These are phyloP conservation scores for Stygiomarasmius scandens DNA, from an alignment of 1,284 basidiomycete species.

Conservation along the genomic window DNA sequence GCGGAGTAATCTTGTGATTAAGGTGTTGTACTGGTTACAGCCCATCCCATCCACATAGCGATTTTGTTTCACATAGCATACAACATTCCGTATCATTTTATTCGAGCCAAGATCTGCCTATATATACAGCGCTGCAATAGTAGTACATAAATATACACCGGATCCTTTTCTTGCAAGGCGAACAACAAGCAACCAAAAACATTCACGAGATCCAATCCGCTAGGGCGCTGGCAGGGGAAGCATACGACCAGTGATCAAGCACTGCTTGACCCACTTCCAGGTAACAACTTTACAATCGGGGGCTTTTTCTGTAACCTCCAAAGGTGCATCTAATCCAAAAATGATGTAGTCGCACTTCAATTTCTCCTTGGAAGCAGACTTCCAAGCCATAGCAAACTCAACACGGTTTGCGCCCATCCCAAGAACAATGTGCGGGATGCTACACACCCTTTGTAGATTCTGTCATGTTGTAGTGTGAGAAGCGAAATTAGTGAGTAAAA, in stretches of 20 bases:
- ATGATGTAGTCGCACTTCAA: slow-evolving; percentile 63
- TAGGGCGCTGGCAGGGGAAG: slow-evolving; percentile 28
- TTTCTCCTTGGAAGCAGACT: slow-evolving; percentile 28
- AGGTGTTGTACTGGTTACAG: no score
- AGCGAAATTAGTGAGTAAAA: not conserved
- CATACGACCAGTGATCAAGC: slow-evolving; percentile 63
- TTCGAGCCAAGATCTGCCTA: not conserved
- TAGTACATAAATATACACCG: not conserved
- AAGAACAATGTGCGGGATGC: slow-evolving; percentile 51
- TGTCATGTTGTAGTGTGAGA: not conserved
- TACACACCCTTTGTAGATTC: not conserved
- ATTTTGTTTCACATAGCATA: no score
- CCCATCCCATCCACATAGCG: not conserved
- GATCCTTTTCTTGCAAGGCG: not conserved
- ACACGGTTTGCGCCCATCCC: slow-evolving; percentile 76
- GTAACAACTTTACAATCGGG: slow-evolving; percentile 40
- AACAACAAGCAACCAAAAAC: not conserved
- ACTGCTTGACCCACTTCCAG: slow-evolving; percentile 82
- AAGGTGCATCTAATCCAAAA: slow-evolving; percentile 29
- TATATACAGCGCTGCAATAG: not conserved
- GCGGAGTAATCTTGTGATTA: slow-evolving; percentile 29
- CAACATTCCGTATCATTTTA: not conserved
- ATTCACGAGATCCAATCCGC: not conserved
- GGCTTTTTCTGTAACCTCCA: slow-evolving; percentile 20
- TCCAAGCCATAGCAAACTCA: slow-evolving; percentile 46